Evolutionary conservation across 768 basidiomycete species (phyloP), one percentile per base, ranked within the genome.

Genomic region (Coprinopsis strossmayeri): DNA sequence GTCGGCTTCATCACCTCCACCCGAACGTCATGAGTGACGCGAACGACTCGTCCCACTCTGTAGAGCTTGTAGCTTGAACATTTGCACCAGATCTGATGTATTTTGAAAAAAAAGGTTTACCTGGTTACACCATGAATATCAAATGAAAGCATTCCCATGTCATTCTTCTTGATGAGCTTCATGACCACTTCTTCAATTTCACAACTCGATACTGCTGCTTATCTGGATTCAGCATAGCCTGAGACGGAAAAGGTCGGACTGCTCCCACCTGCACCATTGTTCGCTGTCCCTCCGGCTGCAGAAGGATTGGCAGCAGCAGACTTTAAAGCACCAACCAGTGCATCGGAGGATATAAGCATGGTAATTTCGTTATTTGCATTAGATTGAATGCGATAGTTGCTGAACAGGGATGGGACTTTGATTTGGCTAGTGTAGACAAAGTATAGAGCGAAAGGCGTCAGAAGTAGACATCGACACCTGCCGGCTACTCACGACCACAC

Each of bases 111-210:
- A 21, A 21, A 17, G 20, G 17, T 10, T 7, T 38, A 38, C 37
- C 37, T 69, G 9, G 81, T 83, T 45, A 77, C 64, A 0, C 80
- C 82, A 37, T 69, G 72, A 51, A 92, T 87, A 55, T 87, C 87
- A 51, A 92, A 87, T 40, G 76, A 81, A 9, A 92, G 72, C 27
- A 88, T 77, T 0, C 89, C 86, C 32, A 81, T 79, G 41, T 87
- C 81, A 54, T 83, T 81, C 66, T 90, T 90, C 71, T 94, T 94
- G 10, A 90, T 87, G 2, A 93, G 74, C 65, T 87, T 91, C 75
- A 92, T 79, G 44, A 86, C 74, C 27, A 88, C 76, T 34, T 89
- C 82, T 21, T 81, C 81, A 3, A 72, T 69, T 30, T 81, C 79
- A 45, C 74, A 76, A 13, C 34, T n/a, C 3, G 49, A 50, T 27